Base-by-base conservation (phyloP, 257 asterid genomes). In the Fraxinus americana region DNA sequence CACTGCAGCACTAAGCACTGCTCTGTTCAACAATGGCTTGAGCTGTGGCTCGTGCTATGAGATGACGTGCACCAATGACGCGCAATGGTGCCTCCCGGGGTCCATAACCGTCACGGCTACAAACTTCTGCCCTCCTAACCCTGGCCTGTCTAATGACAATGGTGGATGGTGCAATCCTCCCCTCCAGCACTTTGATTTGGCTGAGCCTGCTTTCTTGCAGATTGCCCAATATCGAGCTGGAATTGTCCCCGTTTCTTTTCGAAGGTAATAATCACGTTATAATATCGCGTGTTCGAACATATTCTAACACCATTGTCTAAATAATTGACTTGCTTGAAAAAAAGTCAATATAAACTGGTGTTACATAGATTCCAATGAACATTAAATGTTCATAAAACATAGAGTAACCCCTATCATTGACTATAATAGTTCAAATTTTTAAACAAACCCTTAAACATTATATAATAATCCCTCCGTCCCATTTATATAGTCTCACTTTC, bases 101-200 rank as follows among this genome's bases (percentile, higher is more conserved):
- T 80, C 85, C 67, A 91, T 92, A 75, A 88, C 75, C 6, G 94
- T 94, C 75, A 94, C 98, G 0, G 98, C 98, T 59, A 94, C 98
- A 5, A 92, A 94, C 57, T 94, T 94, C 84, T 94, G 98, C 86
- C 98, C 98, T 4, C 96, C 98, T 0, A 94, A 94, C 82, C 96
- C 97, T 13, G 83, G 92, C 48, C 63, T 87, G 79, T 85, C 98
- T 1, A 94, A 90, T 52, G 88, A 90, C 78, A 83, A 90, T 80
- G 97, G 98, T 14, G 98, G 98, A 2, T 94, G 98, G 98, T 94
- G 98, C 90, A 94, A 94, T 77, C 94, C 97, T 59, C 98, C 98
- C 3, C 97, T 89, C 5, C 97, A 89, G 27, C 98, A 94, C 85
- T 94, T 94, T 59, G 98, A 94, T 54, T 16, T 94, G 81, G 98